Evolutionary conservation across 352 stramenopile species (phyloP), one percentile per base, ranked within the genome.

Genomic region (Hyaloperonospora arabidopsidis): DNA sequence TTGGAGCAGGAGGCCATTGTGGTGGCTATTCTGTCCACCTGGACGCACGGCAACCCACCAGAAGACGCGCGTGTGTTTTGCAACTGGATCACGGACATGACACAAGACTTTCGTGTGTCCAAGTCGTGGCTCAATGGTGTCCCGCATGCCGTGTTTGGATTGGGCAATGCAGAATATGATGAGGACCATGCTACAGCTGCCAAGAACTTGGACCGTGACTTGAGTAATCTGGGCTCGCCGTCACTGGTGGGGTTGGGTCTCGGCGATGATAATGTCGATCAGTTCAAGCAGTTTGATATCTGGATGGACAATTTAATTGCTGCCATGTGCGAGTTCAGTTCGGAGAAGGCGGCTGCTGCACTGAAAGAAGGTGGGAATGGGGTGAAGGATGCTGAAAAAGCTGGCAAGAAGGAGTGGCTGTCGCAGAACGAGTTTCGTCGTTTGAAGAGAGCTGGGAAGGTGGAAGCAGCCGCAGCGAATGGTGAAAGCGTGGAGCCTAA

Each of bases 101-200:
- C 74, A 32, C 70, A 84, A 32, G 87, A 96, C 68, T 96, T 96
- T 60, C 85, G 87, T 18, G 84, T 95, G 54, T 85, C 81, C 55
- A 91, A 87, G 57, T 73, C 68, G 18, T 91, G 82, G 80, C 70
- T 96, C 8, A 65, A 63, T n/a, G 72, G 74, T 18, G 66, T 86
- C 1, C 65, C 61, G 23, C 86, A 94, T 61, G 85, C 81, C 0
- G 81, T 94, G 2, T 93, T 94, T 49, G 87, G 86, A 7, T 68
- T 95, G 25, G 87, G 87, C 52, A 95, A 91, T 57, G 72, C 75
- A 15, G 86, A 93, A 64, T 96, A 95, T 54, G 87, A 93, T 54
- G 87, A 95, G 49, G 52, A 87, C 67, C 95, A 89, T 52, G 82
- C 78, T 45, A 89, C 76, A 15, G 83, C 84, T 5, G 86, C 86